Evolutionary conservation across 805 yeast species (phyloP).

Genomic region (Lipomyces spencermartinsiae): DNA sequence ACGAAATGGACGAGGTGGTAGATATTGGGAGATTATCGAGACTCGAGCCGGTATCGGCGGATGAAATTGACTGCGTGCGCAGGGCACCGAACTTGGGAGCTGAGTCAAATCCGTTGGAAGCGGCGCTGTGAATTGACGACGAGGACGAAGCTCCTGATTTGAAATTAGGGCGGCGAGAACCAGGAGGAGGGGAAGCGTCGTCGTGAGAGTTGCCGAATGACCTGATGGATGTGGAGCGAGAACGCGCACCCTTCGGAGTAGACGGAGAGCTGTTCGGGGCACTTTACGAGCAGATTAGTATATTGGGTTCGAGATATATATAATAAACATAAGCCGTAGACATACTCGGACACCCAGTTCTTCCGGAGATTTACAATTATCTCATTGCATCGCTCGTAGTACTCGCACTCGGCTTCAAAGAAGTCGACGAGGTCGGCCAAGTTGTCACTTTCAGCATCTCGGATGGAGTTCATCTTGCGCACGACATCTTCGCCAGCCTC

Average conservation of each 20-base stretch:
- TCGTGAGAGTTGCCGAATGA: slow-evolving; percentile 18
- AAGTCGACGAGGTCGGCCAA: slow-evolving; percentile 35
- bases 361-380: slow-evolving; percentile 27
- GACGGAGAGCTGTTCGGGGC: slow-evolving; percentile 16
- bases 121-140: slow-evolving; percentile 21
- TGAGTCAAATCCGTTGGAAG: slow-evolving; percentile 15
- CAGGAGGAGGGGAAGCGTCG: slow-evolving; percentile 31
- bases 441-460: slow-evolving; percentile 37
- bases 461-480: slow-evolving; percentile 38
- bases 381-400: slow-evolving; percentile 35
- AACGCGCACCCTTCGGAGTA: slow-evolving; percentile 27
- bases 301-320: not conserved
- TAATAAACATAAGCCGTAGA: not conserved
- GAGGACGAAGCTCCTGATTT: slow-evolving; percentile 27
- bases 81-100: slow-evolving; percentile 15
- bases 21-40: slow-evolving; percentile 2
- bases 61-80: slow-evolving; percentile 18
- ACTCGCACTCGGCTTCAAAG: slow-evolving; percentile 39
- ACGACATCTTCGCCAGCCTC: slow-evolving; percentile 41
- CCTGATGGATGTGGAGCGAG: slow-evolving; percentile 30
- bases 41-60: slow-evolving; percentile 1
- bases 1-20: slow-evolving; percentile 20
- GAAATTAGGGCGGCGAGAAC: slow-evolving; percentile 25
- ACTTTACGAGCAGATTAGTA: not conserved
- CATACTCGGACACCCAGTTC: slow-evolving; percentile 35